phyloP scores from a whole-genome alignment of 2,329 filamentous ascomycete species.

The Aspergillus quadrilineatus region DNA sequence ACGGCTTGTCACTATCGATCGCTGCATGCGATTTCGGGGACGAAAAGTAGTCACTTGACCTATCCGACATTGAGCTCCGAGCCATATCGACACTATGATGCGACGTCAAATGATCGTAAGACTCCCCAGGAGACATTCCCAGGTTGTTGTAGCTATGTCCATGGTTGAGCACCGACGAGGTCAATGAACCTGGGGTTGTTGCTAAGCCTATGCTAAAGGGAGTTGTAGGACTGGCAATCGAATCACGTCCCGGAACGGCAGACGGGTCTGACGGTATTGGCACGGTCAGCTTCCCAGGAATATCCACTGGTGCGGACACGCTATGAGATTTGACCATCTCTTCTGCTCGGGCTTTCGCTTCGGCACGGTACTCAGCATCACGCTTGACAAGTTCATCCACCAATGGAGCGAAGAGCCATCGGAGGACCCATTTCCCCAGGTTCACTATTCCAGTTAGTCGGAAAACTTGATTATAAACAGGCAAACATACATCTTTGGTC shows the following conservation, averaged over 20 bases:
- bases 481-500: conserved; percentile 78
- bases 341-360: conserved; percentile 63
- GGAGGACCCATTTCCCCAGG: conserved; percentile 91
- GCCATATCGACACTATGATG: conserved; percentile 52
- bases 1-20: conserved; percentile 51
- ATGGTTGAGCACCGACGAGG: conserved; percentile 29
- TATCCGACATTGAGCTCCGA: conserved; percentile 59
- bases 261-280: conserved; percentile 36
- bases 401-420: conserved; percentile 85
- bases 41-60: conserved; percentile 73
- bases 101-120: conserved; percentile 42
- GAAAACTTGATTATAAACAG: background rate
- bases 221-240: conserved; percentile 62
- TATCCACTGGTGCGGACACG: conserved; percentile 61
- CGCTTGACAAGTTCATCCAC: conserved; percentile 87
- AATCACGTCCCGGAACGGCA: conserved; percentile 60
- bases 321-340: conserved; percentile 58
- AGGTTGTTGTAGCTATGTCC: conserved; percentile 29
- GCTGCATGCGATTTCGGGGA: conserved; percentile 49
- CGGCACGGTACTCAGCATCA: conserved; percentile 71
- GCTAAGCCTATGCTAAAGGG: conserved; percentile 64
- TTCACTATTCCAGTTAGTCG: conserved; percentile 62
- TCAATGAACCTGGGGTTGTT: conserved; percentile 56
- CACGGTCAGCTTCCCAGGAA: conserved; percentile 45
- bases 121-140: conserved; percentile 34